Conservation (phyloP, 805 yeast genomes). For the Starmerella apicola region DNA sequence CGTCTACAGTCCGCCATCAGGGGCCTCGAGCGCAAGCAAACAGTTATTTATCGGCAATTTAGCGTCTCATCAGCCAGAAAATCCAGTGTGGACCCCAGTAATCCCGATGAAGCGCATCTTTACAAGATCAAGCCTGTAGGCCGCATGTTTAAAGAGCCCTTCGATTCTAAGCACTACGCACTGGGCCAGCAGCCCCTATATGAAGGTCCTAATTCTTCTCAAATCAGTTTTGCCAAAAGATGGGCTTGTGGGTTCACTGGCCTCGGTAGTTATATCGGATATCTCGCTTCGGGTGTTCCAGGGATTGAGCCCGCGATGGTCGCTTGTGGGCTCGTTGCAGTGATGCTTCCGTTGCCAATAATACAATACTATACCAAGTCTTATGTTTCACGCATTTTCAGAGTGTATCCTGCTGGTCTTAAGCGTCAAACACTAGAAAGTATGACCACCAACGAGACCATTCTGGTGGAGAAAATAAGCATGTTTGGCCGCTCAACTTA, state of each 20-base stretch:
- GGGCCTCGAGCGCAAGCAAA: no score
- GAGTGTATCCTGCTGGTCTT: slow-evolving; percentile 47
- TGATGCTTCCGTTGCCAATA: slow-evolving; percentile 46
- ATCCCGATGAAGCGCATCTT: slow-evolving; percentile 33
- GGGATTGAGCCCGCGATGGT: slow-evolving; percentile 42
- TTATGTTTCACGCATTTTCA: slow-evolving; percentile 58
- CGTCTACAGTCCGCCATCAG: no score
- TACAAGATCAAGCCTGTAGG: slow-evolving; percentile 34
- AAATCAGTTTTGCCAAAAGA: slow-evolving; percentile 51
- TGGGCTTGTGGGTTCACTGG: slow-evolving; percentile 49
- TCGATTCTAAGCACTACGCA: slow-evolving; percentile 38
- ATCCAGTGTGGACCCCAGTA: slow-evolving; percentile 24
- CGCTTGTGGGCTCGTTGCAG: slow-evolving; percentile 30
- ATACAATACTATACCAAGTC: slow-evolving; percentile 44
- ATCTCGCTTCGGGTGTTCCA: slow-evolving; percentile 34
- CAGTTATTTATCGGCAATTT: background rate
- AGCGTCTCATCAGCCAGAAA: background rate
- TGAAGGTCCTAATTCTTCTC: slow-evolving; percentile 48
- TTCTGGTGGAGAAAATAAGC: slow-evolving; percentile 56
- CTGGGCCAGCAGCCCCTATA: slow-evolving; percentile 52
- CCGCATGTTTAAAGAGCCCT: slow-evolving; percentile 31
- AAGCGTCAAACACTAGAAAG: slow-evolving; percentile 52
- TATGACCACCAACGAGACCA: slow-evolving; percentile 47
- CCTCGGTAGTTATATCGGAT: slow-evolving; percentile 51
- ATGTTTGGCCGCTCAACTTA: slow-evolving; percentile 54